Conservation (phyloP, 306 rosid genomes). For the Chamaecrista fasciculata region DNA sequence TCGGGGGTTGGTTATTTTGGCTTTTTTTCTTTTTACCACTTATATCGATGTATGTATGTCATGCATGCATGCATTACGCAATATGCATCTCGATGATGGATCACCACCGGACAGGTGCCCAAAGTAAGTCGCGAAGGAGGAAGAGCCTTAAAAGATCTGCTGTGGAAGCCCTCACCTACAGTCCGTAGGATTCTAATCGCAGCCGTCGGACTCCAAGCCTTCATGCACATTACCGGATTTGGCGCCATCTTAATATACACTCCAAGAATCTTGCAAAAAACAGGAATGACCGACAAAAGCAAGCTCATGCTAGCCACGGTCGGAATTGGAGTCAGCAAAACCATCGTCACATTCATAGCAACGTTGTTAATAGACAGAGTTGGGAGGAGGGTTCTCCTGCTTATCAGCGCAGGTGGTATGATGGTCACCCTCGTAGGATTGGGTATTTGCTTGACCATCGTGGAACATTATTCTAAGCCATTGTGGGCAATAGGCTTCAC, state of each 20-base stretch:
- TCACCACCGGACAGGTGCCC: no score
- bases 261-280: conserved; percentile 64
- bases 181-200: conserved; percentile 61
- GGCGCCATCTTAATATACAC: conserved; percentile 55
- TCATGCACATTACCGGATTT: conserved; percentile 54
- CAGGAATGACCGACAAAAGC: conserved; percentile 50
- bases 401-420: conserved; percentile 53
- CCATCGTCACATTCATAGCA: conserved; percentile 39
- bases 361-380: conserved; percentile 34
- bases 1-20: no score
- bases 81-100: no score
- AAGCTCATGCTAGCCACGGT: conserved; percentile 56
- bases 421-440: conserved; percentile 30
- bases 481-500: conserved; percentile 46
- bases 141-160: conserved; percentile 55
- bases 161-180: conserved; percentile 46
- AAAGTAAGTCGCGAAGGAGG: conserved; percentile 21
- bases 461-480: conserved; percentile 33
- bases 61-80: no score
- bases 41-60: no score
- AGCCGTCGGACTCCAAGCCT: conserved; percentile 61
- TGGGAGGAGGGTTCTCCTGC: conserved; percentile 27
- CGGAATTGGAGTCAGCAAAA: conserved; percentile 62
- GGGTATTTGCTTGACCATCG: conserved; percentile 50
- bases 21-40: no score